Evolutionary conservation across 2,329 filamentous ascomycete genomes (phyloP).

Genomic region (Tolypocladium album): DNA sequence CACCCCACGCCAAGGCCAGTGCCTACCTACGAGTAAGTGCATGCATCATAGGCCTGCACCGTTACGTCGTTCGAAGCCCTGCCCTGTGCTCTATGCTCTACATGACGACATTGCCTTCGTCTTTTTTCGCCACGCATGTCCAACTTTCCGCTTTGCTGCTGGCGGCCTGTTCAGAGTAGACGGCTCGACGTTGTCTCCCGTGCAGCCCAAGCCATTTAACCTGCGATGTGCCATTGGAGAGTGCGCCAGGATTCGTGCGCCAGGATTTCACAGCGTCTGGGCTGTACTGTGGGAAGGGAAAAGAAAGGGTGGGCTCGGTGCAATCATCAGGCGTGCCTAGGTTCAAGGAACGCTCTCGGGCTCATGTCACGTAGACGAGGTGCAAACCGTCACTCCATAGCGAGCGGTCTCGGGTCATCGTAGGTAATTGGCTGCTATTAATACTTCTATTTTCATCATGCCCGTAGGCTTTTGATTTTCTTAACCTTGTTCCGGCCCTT

Average conservation of each 20-base stretch:
- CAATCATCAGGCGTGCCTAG: too few relatives aligned
- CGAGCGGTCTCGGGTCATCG: background rate
- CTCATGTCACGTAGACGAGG: too few relatives aligned
- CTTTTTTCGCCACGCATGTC: too few relatives aligned
- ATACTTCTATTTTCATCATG: background rate
- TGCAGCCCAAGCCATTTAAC: background rate
- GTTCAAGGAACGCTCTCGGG: too few relatives aligned
- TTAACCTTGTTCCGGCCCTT: background rate
- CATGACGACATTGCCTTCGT: background rate
- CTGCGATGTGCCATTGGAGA: too few relatives aligned
- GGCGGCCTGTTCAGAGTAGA: background rate
- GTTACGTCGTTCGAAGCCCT: too few relatives aligned
- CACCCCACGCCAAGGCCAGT: background rate
- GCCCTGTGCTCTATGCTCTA: too few relatives aligned
- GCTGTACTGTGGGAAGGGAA: too few relatives aligned
- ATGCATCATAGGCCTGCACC: background rate
- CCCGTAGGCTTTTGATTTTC: background rate
- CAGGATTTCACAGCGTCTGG: background rate
- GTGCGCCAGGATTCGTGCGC: too few relatives aligned
- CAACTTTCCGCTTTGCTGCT: background rate
- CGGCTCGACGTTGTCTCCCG: background rate
- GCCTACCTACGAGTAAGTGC: background rate
- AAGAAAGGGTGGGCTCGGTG: too few relatives aligned
- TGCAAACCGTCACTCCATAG: background rate
- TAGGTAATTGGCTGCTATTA: background rate